Percentiles rank a stretch among this genome's conserved stretches.
Evolutionary conservation across 2,329 filamentous ascomycete genomes (phyloP).

Genomic region (Fusarium algeriense): DNA sequence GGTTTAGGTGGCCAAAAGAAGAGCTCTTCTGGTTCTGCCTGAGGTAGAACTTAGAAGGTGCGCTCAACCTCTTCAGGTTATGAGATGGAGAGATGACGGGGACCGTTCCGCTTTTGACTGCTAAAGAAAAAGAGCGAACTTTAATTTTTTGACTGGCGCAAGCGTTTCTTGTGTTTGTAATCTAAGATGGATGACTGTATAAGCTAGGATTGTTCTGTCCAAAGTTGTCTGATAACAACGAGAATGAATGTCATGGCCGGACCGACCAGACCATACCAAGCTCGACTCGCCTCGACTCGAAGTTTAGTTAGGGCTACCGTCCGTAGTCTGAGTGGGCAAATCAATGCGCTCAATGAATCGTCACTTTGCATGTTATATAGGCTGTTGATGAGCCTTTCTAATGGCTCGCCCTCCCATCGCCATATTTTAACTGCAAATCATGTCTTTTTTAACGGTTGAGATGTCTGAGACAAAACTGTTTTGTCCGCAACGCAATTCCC

Average conservation of each 20-base stretch:
- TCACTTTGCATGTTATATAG: not conserved
- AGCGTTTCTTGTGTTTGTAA: conserved; percentile 10
- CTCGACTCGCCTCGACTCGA: not conserved
- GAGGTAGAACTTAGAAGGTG: not conserved
- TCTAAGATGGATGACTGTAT: not conserved
- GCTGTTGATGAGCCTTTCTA: not conserved
- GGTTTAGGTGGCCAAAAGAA: not conserved
- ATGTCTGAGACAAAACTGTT: not conserved
- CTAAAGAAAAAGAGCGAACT: conserved; percentile 5
- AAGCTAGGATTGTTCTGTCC: not conserved
- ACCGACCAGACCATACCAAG: not conserved
- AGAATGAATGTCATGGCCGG: not conserved
- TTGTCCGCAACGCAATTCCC: not conserved
- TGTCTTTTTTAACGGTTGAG: not conserved
- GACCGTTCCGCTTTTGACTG: conserved; percentile 22
- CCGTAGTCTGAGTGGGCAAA: not conserved
- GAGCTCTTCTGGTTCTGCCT: not conserved
- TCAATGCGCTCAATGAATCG: conserved; percentile 10
- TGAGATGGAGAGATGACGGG: not conserved
- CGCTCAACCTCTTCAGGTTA: conserved; percentile 12
- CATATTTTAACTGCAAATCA: not conserved
- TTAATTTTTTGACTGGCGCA: not conserved
- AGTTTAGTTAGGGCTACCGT: not conserved
- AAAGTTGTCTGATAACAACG: not conserved
- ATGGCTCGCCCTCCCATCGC: not conserved